Conservation (phyloP, 805 yeast genomes). For the Kluyveromyces dobzhanskii region DNA sequence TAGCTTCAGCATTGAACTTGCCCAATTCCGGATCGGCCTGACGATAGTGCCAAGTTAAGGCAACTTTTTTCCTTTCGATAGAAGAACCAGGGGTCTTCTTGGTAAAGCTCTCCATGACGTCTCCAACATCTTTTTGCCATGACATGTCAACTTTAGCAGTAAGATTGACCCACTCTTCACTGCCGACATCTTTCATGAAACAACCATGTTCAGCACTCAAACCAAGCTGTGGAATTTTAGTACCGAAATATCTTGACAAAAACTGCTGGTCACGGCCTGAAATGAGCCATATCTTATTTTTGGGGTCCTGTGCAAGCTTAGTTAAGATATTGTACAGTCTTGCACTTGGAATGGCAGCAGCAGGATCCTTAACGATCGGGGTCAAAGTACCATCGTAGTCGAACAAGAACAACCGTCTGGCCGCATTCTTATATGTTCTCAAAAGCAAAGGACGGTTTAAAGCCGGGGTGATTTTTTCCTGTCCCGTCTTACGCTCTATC, state of each 20-base stretch:
- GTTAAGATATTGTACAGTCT: conserved; percentile 53
- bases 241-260: conserved; percentile 81
- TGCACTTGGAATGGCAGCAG: conserved; percentile 93
- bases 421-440: conserved; percentile 49
- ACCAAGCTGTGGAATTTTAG: conserved; percentile 54
- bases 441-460: conserved; percentile 62
- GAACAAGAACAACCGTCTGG: conserved; percentile 72
- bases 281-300: conserved; percentile 87
- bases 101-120: conserved; percentile 65
- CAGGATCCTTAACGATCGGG: conserved; percentile 93
- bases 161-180: conserved; percentile 69
- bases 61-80: conserved; percentile 84
- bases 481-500: conserved; percentile 35
- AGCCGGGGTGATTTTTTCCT: conserved; percentile 66
- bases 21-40: conserved; percentile 93
- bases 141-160: conserved; percentile 82
- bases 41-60: conserved; percentile 96
- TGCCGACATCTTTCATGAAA: conserved; percentile 69
- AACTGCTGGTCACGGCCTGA: conserved; percentile 92
- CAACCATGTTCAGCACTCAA: conserved; percentile 97
- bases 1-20: conserved; percentile 68
- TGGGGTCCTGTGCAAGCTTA: conserved; percentile 60
- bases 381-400: conserved; percentile 98
- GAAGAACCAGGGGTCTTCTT: conserved; percentile 86
- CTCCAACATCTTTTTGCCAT: conserved; percentile 83